These are phyloP conservation scores for Neonectria ditissima DNA, from an alignment of 2,329 filamentous ascomycete species.

Conservation along the genomic window DNA sequence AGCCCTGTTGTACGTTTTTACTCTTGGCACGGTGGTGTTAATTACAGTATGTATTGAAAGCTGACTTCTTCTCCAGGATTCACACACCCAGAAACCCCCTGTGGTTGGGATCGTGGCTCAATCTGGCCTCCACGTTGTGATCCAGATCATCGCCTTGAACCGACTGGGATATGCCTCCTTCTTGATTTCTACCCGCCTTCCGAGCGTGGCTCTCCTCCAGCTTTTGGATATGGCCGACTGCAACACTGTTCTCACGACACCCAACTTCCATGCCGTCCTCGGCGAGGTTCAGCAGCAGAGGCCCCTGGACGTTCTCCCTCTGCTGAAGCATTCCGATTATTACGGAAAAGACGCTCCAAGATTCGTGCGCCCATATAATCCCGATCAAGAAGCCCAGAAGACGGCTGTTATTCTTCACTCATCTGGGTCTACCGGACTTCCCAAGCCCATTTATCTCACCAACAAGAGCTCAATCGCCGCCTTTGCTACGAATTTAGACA, in stretches of 20 bases:
- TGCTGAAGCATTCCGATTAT: constrained; percentile 23
- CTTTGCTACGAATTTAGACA: constrained; percentile 52
- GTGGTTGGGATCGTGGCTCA: constrained; percentile 38
- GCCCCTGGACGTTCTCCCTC: constrained; percentile 26
- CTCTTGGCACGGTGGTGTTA: neutral
- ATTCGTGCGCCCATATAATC: constrained; percentile 32
- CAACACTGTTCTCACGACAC: constrained; percentile 30
- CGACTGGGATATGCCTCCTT: constrained; percentile 38
- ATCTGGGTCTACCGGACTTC: constrained; percentile 69
- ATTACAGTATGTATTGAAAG: too few species aligned
- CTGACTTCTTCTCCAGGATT: constrained; percentile 26
- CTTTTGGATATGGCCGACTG: constrained; percentile 30
- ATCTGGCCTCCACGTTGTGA: constrained; percentile 35
- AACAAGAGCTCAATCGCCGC: constrained; percentile 64
- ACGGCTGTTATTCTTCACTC: constrained; percentile 48
- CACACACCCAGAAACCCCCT: constrained; percentile 25
- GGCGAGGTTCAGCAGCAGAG: constrained; percentile 32
- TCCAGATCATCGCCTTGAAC: constrained; percentile 40
- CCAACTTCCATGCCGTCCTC: constrained; percentile 33
- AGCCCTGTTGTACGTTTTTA: constrained; percentile 32
- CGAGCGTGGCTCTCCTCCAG: constrained; percentile 34
- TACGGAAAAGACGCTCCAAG: constrained; percentile 26
- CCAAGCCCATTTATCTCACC: constrained; percentile 71
- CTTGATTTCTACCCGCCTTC: constrained; percentile 39
- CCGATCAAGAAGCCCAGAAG: constrained; percentile 32